Evolutionary conservation across 2,329 filamentous ascomycete genomes (phyloP), one percentile per base, ranked within the genome.

Genomic region (Periconia macrospinosa): DNA sequence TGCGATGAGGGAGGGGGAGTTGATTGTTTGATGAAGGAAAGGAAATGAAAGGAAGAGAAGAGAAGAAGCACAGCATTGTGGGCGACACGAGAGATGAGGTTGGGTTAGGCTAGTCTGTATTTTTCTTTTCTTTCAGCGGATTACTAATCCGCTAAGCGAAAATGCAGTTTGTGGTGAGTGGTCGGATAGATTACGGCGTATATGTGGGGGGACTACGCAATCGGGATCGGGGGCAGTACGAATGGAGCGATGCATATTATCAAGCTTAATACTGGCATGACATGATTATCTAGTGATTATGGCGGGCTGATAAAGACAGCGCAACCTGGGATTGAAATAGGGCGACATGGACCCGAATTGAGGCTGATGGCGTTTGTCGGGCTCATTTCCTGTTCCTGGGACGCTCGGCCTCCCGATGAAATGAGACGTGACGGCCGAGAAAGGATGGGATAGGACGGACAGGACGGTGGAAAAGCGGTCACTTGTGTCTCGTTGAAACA

Each of bases 341-440:
- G 23, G 3, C 23, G 8, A 27, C 23, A 8, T 27, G 23, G 23
- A 27, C 8, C 23, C 5, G 23, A 3, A n/a, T 37, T n/a, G 33
- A 37, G 13, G 47, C 30, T 30, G 47, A 18, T 35, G 23, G 47
- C 30, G 17, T 44, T 27, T 40, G 43, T 45, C 52, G 57, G 58
- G 30, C 42, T 41, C 47, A 50, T 58, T 64, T 55, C 59, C 61
- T 66, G 62, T 66, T 62, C 59, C 62, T 64, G 62, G 49, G 49
- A 47, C 35, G 56, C 56, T 50, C 41, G 48, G 48, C 30, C 45
- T 43, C 45, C 35, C 56, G 17, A 15, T 17, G 15, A 19, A 42
- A 42, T n/a, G 41, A 42, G 41, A n/a, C 17, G 52, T 40, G 19
- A 18, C 37, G 43, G 15, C 18, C 27, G 44, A 27, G n/a, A n/a